phyloP scores from a whole-genome alignment of 805 yeast species.

The Wickerhamomyces silvicola region DNA sequence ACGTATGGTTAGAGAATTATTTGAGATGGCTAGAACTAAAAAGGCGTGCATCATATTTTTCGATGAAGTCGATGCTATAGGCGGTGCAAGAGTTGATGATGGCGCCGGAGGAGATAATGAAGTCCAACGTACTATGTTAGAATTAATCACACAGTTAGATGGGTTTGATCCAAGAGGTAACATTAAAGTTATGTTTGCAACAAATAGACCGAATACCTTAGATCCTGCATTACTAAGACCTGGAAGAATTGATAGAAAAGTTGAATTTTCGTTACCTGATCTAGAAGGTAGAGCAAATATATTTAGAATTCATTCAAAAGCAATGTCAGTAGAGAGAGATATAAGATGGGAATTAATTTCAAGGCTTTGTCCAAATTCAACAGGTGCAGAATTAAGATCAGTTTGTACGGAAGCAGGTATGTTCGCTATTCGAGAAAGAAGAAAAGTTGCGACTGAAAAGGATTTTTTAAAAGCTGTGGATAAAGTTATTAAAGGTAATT shows the following conservation, averaged over 20 bases:
- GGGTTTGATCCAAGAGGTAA: slow-evolving; percentile 99
- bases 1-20: slow-evolving; percentile 96
- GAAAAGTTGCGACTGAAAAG: slow-evolving; percentile 97
- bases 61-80: slow-evolving; percentile 98
- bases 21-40: slow-evolving; percentile 98
- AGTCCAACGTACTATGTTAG: slow-evolving; percentile 98
- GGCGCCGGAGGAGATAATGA: slow-evolving; percentile 99
- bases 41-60: slow-evolving; percentile 97
- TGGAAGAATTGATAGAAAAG: slow-evolving; percentile 98
- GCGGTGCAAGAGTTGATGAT: slow-evolving; percentile 99
- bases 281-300: slow-evolving; percentile 97
- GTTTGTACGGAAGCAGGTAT: slow-evolving; percentile 99
- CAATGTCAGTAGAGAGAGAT: slow-evolving; percentile 96
- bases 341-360: slow-evolving; percentile 98
- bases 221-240: slow-evolving; percentile 98
- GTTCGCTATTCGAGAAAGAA: slow-evolving; percentile 97
- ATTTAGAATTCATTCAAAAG: slow-evolving; percentile 93
- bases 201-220: slow-evolving; percentile 95
- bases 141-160: slow-evolving; percentile 93
- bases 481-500: slow-evolving; percentile 96
- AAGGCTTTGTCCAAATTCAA: slow-evolving; percentile 93
- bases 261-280: slow-evolving; percentile 94
- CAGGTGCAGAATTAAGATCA: slow-evolving; percentile 97
- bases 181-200: slow-evolving; percentile 98
- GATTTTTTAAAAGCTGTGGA: slow-evolving; percentile 97